These are phyloP conservation scores for Suillus subalutaceus DNA, from an alignment of 768 basidiomycete genomes.

Conservation along the genomic window DNA sequence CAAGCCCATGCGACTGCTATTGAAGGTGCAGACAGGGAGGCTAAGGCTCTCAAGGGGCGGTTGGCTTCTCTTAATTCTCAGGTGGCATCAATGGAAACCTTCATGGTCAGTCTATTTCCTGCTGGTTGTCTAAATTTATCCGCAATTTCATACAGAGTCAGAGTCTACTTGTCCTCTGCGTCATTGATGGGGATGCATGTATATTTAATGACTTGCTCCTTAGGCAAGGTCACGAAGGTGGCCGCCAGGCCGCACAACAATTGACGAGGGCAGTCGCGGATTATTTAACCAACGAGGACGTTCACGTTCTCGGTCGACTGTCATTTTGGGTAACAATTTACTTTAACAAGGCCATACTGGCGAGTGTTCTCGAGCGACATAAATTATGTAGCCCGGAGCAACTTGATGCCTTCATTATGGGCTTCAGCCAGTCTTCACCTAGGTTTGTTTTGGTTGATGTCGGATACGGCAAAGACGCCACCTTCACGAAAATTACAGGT, in stretches of 20 bases:
- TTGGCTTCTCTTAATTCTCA: conserved; percentile 66
- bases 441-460: conserved; percentile 73
- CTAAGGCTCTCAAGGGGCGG: conserved; percentile 69
- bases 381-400: conserved; percentile 65
- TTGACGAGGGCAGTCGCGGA: conserved; percentile 72
- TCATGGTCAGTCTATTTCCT: conserved; percentile 37
- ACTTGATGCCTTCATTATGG: conserved; percentile 68
- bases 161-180: conserved; percentile 71
- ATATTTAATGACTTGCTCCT: conserved; percentile 65
- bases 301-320: conserved; percentile 61
- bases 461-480: conserved; percentile 61
- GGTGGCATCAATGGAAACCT: conserved; percentile 57
- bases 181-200: conserved; percentile 73
- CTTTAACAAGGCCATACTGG: conserved; percentile 62
- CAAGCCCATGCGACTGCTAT: conserved; percentile 65
- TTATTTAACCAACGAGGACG: conserved; percentile 63
- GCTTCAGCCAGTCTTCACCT: conserved; percentile 75
- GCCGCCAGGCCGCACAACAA: conserved; percentile 59
- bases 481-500: conserved; percentile 77
- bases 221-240: conserved; percentile 65
- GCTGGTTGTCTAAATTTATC: background rate
- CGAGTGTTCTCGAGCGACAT: conserved; percentile 51
- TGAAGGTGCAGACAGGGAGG: conserved; percentile 64
- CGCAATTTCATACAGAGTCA: conserved; percentile 46
- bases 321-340: conserved; percentile 80